Evolutionary conservation across 371 early-diverging fungal species (phyloP).

Genomic region (Nematocida ausubeli): DNA sequence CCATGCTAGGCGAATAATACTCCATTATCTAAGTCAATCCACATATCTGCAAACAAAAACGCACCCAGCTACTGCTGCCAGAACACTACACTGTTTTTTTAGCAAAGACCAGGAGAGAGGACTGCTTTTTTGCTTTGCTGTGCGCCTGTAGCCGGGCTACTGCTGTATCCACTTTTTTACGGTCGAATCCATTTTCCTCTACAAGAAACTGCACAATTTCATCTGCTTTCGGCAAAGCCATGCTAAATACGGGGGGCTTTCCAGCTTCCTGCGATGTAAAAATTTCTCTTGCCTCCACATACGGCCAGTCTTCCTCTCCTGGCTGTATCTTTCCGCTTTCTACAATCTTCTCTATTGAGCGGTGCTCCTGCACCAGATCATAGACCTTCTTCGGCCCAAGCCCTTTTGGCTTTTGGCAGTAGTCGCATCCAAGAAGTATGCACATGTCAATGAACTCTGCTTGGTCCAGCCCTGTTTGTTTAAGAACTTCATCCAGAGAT

Average conservation of each 20-base stretch:
- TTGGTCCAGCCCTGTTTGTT: constrained; percentile 75
- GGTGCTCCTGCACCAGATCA: constrained; percentile 79
- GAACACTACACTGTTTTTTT: constrained; percentile 7
- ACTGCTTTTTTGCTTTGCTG: constrained; percentile 14
- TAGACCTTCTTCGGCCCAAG: constrained; percentile 83
- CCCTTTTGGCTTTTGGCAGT: constrained; percentile 86
- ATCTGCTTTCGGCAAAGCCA: constrained; percentile 81
- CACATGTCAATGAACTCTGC: constrained; percentile 93
- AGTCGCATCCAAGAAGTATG: constrained; percentile 97
- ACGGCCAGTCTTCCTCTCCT: constrained; percentile 82
- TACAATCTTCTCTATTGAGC: constrained; percentile 78
- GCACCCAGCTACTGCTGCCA: not conserved
- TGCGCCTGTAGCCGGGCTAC: constrained; percentile 60
- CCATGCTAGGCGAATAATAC: too few relatives aligned
- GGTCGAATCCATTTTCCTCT: constrained; percentile 86
- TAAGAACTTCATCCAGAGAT: constrained; percentile 75
- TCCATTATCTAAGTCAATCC: too few relatives aligned
- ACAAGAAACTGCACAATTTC: constrained; percentile 82
- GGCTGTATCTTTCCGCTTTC: constrained; percentile 65
- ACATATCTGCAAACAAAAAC: not conserved
- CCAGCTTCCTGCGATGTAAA: constrained; percentile 76
- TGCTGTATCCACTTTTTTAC: constrained; percentile 80
- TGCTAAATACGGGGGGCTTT: constrained; percentile 69
- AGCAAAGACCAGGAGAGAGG: not conserved
- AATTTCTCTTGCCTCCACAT: constrained; percentile 79